A percentile compares a stretch with the other conserved stretches of the same genome.
phyloP scores from a whole-genome alignment of 352 stramenopile genomes.

The Globisporangium apiculatum region DNA sequence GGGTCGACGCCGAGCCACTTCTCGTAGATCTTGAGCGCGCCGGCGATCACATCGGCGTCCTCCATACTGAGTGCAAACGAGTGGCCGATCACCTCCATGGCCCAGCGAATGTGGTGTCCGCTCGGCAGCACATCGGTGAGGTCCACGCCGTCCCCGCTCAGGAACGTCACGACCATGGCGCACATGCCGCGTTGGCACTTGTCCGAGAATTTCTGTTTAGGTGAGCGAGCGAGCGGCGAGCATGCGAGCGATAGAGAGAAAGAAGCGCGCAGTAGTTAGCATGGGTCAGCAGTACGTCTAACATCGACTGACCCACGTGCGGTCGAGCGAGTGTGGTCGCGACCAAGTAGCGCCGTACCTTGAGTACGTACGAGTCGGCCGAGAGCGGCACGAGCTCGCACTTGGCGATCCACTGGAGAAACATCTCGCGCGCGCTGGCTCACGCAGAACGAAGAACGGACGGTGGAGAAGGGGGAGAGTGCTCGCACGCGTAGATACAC shows the following conservation, averaged over 20 bases:
- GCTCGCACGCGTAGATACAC: not conserved
- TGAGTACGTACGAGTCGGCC: constrained; percentile 73
- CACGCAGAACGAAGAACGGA: too few species aligned
- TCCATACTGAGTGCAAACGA: constrained; percentile 83
- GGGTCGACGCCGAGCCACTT: constrained; percentile 68
- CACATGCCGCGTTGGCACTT: constrained; percentile 83
- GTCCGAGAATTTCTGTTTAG: constrained; percentile 73
- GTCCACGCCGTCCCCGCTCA: constrained; percentile 51
- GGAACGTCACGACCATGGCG: constrained; percentile 69
- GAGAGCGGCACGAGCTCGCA: constrained; percentile 73
- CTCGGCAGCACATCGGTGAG: constrained; percentile 47
- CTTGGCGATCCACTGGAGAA: constrained; percentile 84
- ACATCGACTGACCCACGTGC: not conserved
- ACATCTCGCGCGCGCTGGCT: constrained; percentile 35
- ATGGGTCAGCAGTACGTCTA: too few species aligned
- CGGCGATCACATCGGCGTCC: constrained; percentile 74
- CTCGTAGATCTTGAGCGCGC: constrained; percentile 74
- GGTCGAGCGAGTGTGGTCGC: not conserved
- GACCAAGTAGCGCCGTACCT: constrained; percentile 23
- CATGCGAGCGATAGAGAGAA: too few species aligned
- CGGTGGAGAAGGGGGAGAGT: too few species aligned
- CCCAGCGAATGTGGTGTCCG: constrained; percentile 74
- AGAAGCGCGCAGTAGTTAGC: too few species aligned
- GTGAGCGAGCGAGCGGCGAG: not conserved
- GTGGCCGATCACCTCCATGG: constrained; percentile 83